Base-by-base conservation (phyloP, 345 rosid genomes). In the Pistacia integerrima region DNA sequence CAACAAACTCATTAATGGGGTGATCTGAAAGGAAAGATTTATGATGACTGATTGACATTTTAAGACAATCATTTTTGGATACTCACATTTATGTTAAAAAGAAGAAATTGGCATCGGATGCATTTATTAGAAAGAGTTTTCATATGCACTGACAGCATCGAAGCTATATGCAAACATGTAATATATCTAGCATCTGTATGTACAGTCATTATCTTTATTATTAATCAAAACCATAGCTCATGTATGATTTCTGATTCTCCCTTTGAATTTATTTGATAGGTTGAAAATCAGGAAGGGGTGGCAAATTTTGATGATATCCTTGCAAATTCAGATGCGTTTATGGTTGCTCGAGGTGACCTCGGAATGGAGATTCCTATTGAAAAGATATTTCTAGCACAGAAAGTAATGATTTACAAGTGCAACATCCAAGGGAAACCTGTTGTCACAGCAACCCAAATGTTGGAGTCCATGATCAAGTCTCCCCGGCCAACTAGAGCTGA, bases 301-400 rank as follows among this genome's bases (percentile, higher is more conserved):
- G 98, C 97, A 60, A 95, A 95, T 76, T 95, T 95, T 25, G 99
- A 95, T 77, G 98, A 95, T 70, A 93, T 95, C 67, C 86, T 95
- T 68, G 82, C 90, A 67, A 90, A 93, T 77, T 85, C 99, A 0
- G 99, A 95, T 75, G 99, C 99, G 5, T 95, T 95, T 78, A 95
- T 95, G 99, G 96, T 95, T 75, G 99, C 99, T 2, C 88, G 99
- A 51, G 99, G 99, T 51, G 99, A 95, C 79, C 94, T 95, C 0
- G 99, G 99, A 61, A 95, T 95, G 99, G 99, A 95, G 82, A 95
- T 95, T 75, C 99, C 99, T 0, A 95, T 95, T 5, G 99, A 95
- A 69, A 95, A 95, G 87, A 95, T 95, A 61, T 95, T 95, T 85
- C 79, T 95, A 30, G 99, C 99, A 11, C 99, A 95, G 89, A 95